These are phyloP conservation scores for Exophiala viscosa DNA, from an alignment of 2,329 filamentous ascomycete genomes.

Conservation along the genomic window DNA sequence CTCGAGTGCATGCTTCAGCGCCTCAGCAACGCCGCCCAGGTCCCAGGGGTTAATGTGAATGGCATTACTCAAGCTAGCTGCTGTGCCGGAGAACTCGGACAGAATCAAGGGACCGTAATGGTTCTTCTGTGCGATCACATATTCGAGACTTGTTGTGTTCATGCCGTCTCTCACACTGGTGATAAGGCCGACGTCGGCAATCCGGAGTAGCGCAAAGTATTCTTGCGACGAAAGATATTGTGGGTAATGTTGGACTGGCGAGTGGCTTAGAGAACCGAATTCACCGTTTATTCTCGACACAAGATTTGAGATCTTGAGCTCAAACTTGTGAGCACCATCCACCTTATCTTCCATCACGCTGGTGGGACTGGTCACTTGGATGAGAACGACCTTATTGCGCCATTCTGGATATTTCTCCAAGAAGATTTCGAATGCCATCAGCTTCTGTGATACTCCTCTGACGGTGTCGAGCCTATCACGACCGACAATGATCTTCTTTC, in stretches of 20 bases:
- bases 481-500: slow-evolving; percentile 91
- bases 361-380: slow-evolving; percentile 89
- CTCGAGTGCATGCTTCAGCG: slow-evolving; percentile 75
- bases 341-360: slow-evolving; percentile 75
- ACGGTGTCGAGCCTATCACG: slow-evolving; percentile 91
- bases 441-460: slow-evolving; percentile 88
- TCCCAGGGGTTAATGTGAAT: slow-evolving; percentile 98
- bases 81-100: slow-evolving; percentile 94
- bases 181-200: slow-evolving; percentile 87
- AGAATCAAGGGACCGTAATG: slow-evolving; percentile 84
- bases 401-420: slow-evolving; percentile 86
- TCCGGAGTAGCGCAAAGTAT: slow-evolving; percentile 88
- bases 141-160: slow-evolving; percentile 96
- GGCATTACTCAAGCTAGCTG: slow-evolving; percentile 76
- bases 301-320: slow-evolving; percentile 83
- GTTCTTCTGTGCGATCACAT: slow-evolving; percentile 86
- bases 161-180: slow-evolving; percentile 95
- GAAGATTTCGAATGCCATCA: slow-evolving; percentile 91
- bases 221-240: slow-evolving; percentile 87
- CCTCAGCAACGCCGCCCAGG: slow-evolving; percentile 73
- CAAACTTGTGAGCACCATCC: slow-evolving; percentile 73
- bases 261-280: slow-evolving; percentile 82
- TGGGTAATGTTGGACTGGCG: slow-evolving; percentile 89
- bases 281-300: slow-evolving; percentile 88
- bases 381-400: slow-evolving; percentile 85